Evolutionary conservation across 306 rosid species (phyloP), one percentile per base, ranked within the genome.

Genomic region (Crotalaria pallida): DNA sequence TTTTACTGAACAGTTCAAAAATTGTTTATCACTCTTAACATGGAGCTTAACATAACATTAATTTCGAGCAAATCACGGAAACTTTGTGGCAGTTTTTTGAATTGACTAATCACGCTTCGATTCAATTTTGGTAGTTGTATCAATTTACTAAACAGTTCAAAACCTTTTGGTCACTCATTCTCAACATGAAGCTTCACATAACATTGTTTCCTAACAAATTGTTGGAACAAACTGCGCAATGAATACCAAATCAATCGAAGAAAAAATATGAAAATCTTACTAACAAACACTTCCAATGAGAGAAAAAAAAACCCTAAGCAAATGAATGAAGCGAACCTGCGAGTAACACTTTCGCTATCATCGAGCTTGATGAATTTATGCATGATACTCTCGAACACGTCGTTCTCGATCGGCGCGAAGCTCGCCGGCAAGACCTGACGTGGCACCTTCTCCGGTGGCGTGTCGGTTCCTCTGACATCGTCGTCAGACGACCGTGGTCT

Each of bases 401-500:
- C 77, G 47, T 65, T 71, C 49, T 73, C 83, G 10, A 55, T 67
- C 4, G 69, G 65, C 7, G 65, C 16, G 49, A 74, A 79, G 8
- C 38, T 78, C 22, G 74, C 81, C 45, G 84, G 87, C 0, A 84
- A 71, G 76, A 93, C 38, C 80, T 76, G 90, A 58, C 94, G 92
- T 0, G 98, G 94, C 67, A 69, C 89, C 82, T 93, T 93, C 88
- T 93, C 97, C 72, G 97, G 98, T 75, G 98, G 98, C 19, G 98
- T 90, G 13, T 90, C 97, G 23, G 96, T 85, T 87, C 97, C 98
- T 16, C 77, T 83, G 58, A 93, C 80, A 45, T 85, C 94, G 23
- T 49, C 16, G 11, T n/a, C n/a, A n/a, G n/a, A n/a, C n/a, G 82
- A 67, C 18, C 53, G 38, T 6, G 72, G 80, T 45, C 60, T 71